Evolutionary conservation across 306 rosid species (phyloP), one percentile per base, ranked within the genome.

Genomic region (Notholithocarpus densiflorus): DNA sequence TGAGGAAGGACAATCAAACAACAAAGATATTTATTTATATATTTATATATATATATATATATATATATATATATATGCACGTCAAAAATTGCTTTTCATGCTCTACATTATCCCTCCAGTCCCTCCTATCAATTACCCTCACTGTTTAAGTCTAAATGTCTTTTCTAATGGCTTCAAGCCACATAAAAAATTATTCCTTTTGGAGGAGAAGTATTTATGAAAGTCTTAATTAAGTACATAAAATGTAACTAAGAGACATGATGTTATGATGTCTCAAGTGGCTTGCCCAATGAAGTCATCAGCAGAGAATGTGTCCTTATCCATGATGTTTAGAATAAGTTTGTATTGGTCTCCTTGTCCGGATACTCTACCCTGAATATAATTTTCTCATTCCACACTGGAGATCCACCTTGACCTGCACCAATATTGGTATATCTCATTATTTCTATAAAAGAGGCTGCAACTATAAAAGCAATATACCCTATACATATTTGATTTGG

Each of bases 281-380:
- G 97, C 82, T 64, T 91, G 84, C 6, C 97, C 97, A 17, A 92
- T 65, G 68, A 68, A 85, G 72, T 91, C 98, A 78, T 94, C 97
- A 6, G 86, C 9, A 55, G 98, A 79, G 80, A 94, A 34, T 34
- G 40, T 6, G 8, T 34, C 40, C 40, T 34, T 34, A 34, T 34
- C 8, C 40, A 34, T 6, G 40, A 34, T 34, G 40, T 34, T 34
- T 34, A 34, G 40, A 34, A 34, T 34, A 34, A 34, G 40, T 34
- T 34, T 34, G 40, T 34, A 34, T 6, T 34, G 8, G 40, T 34
- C 40, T 34, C 40, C 40, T 34, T 34, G 40, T 34, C 9, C 2
- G 2, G 40, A 34, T 34, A 34, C 40, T 6, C 40, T 34, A 34
- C 40, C 40, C 40, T 34, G 8, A 34, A 34, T 34, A 8, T 34